These are phyloP conservation scores for Colletotrichum gigasporum DNA, from an alignment of 2,329 filamentous ascomycete genomes.

Conservation along the genomic window DNA sequence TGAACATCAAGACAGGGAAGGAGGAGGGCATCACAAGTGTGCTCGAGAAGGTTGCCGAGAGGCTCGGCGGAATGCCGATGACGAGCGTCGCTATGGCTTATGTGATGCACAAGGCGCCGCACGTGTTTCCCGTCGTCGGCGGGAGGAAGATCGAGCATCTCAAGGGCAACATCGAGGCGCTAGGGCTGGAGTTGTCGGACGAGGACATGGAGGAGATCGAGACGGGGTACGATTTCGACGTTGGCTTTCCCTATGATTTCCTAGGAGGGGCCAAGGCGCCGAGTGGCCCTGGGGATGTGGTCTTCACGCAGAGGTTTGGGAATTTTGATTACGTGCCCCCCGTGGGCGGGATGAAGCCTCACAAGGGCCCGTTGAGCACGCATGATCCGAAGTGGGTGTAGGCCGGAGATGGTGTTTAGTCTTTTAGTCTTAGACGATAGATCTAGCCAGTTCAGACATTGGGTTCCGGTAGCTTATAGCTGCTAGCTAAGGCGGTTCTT, in stretches of 20 bases:
- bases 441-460: too few species aligned
- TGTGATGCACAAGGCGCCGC: constrained; percentile 66
- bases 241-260: constrained; percentile 59
- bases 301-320: background rate
- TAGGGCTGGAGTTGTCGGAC: constrained; percentile 58
- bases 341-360: background rate
- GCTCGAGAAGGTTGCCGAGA: constrained; percentile 3
- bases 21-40: background rate
- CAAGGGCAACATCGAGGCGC: constrained; percentile 66
- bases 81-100: constrained; percentile 62
- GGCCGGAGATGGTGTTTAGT: background rate
- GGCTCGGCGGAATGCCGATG: constrained; percentile 18
- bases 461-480: too few species aligned
- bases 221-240: constrained; percentile 58
- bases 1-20: background rate
- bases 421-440: too few species aligned
- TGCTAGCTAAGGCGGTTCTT: too few species aligned
- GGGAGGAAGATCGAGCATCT: constrained; percentile 69
- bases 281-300: background rate
- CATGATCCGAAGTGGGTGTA: background rate
- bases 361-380: background rate
- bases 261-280: background rate
- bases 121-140: constrained; percentile 70
- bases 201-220: constrained; percentile 67
- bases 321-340: background rate